Evolutionary conservation across 2,329 filamentous ascomycete species (phyloP).

Genomic region (Daldinia sp.): DNA sequence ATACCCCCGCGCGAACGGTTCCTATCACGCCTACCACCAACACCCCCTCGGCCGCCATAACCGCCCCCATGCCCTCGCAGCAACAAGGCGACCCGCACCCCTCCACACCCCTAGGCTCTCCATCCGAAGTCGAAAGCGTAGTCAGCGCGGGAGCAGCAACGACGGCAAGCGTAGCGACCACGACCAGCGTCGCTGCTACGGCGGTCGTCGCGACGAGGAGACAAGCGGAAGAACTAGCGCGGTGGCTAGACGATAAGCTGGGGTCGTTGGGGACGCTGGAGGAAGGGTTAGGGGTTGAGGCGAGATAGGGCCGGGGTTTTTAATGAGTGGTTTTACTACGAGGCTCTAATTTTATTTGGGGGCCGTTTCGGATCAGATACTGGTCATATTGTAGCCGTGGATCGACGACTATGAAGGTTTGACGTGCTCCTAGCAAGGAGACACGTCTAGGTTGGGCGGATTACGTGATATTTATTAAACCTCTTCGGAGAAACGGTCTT

Average conservation of each 20-base stretch:
- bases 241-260: slow-evolving; percentile 68
- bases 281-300: slow-evolving; percentile 51
- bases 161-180: slow-evolving; percentile 51
- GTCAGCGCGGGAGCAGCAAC: slow-evolving; percentile 56
- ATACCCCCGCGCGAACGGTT: slow-evolving; percentile 36
- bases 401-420: neutral
- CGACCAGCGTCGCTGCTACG: slow-evolving; percentile 50
- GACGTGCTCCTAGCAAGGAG: neutral
- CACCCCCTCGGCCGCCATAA: too few relatives aligned
- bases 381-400: neutral
- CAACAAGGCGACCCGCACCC: slow-evolving; percentile 42
- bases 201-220: slow-evolving; percentile 61
- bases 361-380: neutral
- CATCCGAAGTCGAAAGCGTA: slow-evolving; percentile 58
- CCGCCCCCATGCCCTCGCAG: too few relatives aligned
- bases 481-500: neutral
- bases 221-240: slow-evolving; percentile 66
- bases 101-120: slow-evolving; percentile 48
- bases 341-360: neutral
- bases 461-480: neutral
- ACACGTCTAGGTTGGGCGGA: neutral
- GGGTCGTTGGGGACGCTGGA: slow-evolving; percentile 62
- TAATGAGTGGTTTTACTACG: neutral
- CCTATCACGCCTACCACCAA: slow-evolving; percentile 25
- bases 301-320: slow-evolving; percentile 28